Conservation (phyloP, 192 early-diverging fungal species). For the Lobosporangium transversale region DNA sequence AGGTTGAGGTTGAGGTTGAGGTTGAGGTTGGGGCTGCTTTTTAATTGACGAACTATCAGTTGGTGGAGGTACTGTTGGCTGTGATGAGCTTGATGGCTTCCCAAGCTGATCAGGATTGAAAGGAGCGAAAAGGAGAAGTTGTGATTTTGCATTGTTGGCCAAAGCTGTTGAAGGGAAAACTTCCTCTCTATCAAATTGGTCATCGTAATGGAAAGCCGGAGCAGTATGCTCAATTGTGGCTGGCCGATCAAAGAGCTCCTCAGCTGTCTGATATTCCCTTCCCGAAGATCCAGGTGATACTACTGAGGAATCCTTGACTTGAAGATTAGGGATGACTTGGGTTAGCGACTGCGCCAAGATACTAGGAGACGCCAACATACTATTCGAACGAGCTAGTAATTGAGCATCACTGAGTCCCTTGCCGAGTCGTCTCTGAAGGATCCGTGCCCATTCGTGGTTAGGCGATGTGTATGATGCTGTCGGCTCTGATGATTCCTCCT, state of each 20-base stretch:
- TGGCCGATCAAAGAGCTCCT: slow-evolving; percentile 49
- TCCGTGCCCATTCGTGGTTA: slow-evolving; percentile 43
- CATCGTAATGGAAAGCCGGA: slow-evolving; percentile 20
- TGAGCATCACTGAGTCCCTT: slow-evolving; percentile 46
- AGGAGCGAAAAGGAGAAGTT: slow-evolving; percentile 39
- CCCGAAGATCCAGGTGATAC: slow-evolving; percentile 18
- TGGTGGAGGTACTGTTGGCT: slow-evolving; percentile 26
- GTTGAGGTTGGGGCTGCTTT: slow-evolving; percentile 10
- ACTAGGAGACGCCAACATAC: slow-evolving; percentile 49
- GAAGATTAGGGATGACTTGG: slow-evolving; percentile 45
- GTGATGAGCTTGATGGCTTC: slow-evolving; percentile 12
- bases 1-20: slow-evolving; percentile 2
- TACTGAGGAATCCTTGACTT: slow-evolving; percentile 36
- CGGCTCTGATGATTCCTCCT: slow-evolving; percentile 1
- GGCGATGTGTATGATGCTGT: slow-evolving; percentile 42
- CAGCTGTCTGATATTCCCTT: slow-evolving; percentile 43
- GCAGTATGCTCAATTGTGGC: slow-evolving; percentile 30
- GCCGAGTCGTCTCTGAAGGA: slow-evolving; percentile 34
- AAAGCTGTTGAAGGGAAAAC: slow-evolving; percentile 34
- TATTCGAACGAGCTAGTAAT: slow-evolving; percentile 39
- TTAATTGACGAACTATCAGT: not conserved
- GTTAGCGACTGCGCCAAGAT: slow-evolving; percentile 46
- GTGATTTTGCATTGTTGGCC: slow-evolving; percentile 5
- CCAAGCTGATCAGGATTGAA: slow-evolving; percentile 42
- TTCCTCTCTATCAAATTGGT: slow-evolving; percentile 16